These are phyloP conservation scores for Pistacia atlantica DNA, from an alignment of 345 rosid genomes.

Conservation along the genomic window DNA sequence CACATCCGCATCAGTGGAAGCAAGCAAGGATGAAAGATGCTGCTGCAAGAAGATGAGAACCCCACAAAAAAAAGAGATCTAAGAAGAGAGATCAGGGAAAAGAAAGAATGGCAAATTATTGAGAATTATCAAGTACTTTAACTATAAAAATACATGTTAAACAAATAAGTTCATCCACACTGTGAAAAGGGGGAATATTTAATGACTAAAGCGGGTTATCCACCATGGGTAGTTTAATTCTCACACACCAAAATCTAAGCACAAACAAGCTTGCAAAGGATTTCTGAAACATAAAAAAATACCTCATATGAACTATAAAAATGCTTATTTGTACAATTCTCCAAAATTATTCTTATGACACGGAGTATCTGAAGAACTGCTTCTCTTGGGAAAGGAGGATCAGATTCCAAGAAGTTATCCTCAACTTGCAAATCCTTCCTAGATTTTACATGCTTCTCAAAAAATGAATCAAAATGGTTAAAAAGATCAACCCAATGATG, in stretches of 20 bases:
- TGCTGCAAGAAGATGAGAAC: constrained; percentile 60
- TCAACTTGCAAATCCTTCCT: constrained; percentile 88
- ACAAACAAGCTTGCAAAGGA: not conserved
- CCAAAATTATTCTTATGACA: constrained; percentile 86
- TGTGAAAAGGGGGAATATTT: not conserved
- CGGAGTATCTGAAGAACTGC: constrained; percentile 92
- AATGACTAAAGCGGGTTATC: not conserved
- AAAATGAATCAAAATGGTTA: constrained; percentile 88
- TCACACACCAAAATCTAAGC: not conserved
- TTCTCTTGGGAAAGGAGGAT: constrained; percentile 82
- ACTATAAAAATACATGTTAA: not conserved
- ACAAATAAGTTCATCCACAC: not conserved
- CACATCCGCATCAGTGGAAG: constrained; percentile 94
- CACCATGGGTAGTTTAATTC: not conserved
- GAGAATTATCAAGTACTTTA: not conserved
- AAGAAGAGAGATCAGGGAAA: constrained; percentile 1
- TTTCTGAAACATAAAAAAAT: constrained; percentile 23
- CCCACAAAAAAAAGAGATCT: constrained; percentile 9
- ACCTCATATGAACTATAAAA: constrained; percentile 95
- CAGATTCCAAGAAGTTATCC: constrained; percentile 66
- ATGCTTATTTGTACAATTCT: constrained; percentile 93
- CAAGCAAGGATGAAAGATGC: constrained; percentile 90
- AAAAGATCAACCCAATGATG: constrained; percentile 99
- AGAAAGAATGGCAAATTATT: not conserved
- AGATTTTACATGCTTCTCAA: constrained; percentile 82